Percentiles rank a stretch among this genome's conserved stretches.
These are phyloP conservation scores for Ustilago hordei DNA, from an alignment of 1,284 basidiomycete species.

Conservation along the genomic window DNA sequence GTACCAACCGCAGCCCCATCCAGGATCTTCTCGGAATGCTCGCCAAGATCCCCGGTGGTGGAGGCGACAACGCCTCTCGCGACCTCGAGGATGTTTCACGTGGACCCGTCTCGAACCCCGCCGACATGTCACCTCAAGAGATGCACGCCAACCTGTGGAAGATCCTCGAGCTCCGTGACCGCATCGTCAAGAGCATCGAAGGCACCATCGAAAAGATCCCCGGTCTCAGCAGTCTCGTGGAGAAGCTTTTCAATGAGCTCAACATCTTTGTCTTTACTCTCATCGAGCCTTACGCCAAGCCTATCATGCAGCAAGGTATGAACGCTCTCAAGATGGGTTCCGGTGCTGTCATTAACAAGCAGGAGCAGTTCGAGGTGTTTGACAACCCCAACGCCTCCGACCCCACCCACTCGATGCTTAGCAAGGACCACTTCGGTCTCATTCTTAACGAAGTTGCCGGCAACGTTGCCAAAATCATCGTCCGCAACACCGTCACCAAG, in stretches of 20 bases:
- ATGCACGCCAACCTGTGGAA: constrained; percentile 83
- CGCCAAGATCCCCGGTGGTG: constrained; percentile 71
- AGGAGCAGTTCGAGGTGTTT: constrained; percentile 70
- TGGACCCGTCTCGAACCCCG: constrained; percentile 70
- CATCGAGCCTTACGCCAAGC: constrained; percentile 70
- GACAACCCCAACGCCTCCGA: constrained; percentile 67
- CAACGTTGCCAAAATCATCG: constrained; percentile 70
- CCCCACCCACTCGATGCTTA: constrained; percentile 66
- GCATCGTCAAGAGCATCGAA: constrained; percentile 82
- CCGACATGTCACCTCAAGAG: constrained; percentile 89
- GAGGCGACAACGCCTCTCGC: constrained; percentile 43
- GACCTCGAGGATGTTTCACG: constrained; percentile 58
- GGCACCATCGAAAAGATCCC: constrained; percentile 79
- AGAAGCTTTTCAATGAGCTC: constrained; percentile 81
- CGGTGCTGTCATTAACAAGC: constrained; percentile 67
- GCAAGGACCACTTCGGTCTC: constrained; percentile 69
- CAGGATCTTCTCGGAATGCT: constrained; percentile 70
- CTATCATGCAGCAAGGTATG: constrained; percentile 64
- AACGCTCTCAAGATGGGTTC: constrained; percentile 65
- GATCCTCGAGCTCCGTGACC: constrained; percentile 86
- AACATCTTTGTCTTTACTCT: constrained; percentile 63
- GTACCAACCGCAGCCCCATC: constrained; percentile 67
- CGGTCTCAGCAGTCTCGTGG: constrained; percentile 76
- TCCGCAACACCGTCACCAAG: constrained; percentile 75
- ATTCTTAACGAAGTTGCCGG: constrained; percentile 70